Percentiles rank a stretch among this genome's conserved stretches.
These are phyloP conservation scores for Microcos paniculata DNA, from an alignment of 345 rosid species.

Conservation along the genomic window DNA sequence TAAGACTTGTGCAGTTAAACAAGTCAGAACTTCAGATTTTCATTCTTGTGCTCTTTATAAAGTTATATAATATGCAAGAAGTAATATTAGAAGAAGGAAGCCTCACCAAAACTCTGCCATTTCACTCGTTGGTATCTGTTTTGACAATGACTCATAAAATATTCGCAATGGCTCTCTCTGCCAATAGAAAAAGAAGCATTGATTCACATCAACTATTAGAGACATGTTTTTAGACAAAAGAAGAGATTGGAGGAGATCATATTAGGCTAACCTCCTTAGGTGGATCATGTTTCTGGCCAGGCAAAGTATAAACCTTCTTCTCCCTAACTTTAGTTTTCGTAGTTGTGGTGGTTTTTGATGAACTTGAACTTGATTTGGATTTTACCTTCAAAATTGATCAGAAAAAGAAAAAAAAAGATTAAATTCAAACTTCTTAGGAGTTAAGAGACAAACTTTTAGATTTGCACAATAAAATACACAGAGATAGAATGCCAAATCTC, in stretches of 20 bases:
- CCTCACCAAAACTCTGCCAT: conserved; percentile 96
- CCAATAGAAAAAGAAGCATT: conserved; percentile 7
- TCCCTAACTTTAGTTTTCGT: conserved; percentile 61
- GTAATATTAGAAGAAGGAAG: conserved; percentile 11
- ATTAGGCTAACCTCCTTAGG: conserved; percentile 74
- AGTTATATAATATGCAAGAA: background rate
- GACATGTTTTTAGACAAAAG: conserved; percentile 1
- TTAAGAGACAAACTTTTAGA: background rate
- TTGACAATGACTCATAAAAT: conserved; percentile 81
- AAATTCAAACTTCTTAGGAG: background rate
- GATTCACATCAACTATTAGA: background rate
- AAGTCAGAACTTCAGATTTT: background rate
- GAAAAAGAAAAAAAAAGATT: background rate
- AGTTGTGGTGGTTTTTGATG: conserved; percentile 47
- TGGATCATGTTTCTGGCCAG: conserved; percentile 84
- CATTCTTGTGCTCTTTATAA: background rate
- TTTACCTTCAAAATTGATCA: background rate
- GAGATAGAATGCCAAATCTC: background rate
- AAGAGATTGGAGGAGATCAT: background rate
- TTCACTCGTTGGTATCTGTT: conserved; percentile 84
- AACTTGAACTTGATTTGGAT: background rate
- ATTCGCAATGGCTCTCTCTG: conserved; percentile 97
- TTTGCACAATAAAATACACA: background rate
- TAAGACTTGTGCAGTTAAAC: background rate
- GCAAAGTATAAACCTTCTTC: conserved; percentile 84